phyloP scores from a whole-genome alignment of 1,284 basidiomycete genomes.

The Rhodotorula sp. region DNA sequence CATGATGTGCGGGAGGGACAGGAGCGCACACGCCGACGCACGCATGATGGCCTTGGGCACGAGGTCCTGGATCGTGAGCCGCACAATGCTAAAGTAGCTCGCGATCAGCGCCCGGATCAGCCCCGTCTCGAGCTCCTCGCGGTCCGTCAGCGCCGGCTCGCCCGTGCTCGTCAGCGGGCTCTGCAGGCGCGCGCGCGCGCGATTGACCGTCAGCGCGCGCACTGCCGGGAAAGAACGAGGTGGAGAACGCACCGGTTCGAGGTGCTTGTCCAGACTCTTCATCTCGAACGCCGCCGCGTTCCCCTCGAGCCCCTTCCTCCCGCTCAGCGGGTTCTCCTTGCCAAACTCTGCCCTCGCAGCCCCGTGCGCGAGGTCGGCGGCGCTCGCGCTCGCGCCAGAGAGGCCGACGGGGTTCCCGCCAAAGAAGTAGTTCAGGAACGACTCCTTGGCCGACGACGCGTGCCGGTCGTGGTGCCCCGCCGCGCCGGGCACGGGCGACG shows the following conservation, averaged over 20 bases:
- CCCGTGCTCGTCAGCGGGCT: constrained; percentile 57
- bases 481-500: constrained; percentile 47
- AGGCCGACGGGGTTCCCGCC: constrained; percentile 55
- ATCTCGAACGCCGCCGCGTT: constrained; percentile 91
- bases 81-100: constrained; percentile 93
- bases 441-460: constrained; percentile 67
- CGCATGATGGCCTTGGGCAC: constrained; percentile 78
- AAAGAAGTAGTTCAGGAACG: constrained; percentile 94
- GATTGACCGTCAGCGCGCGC: background rate
- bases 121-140: constrained; percentile 91
- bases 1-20: background rate
- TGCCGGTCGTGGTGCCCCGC: constrained; percentile 49
- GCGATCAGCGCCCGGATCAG: constrained; percentile 92
- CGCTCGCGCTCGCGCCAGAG: background rate
- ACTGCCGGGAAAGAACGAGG: too few relatives aligned
- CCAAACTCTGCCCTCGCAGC: constrained; percentile 23
- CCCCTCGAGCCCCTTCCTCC: constrained; percentile 69
- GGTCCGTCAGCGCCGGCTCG: constrained; percentile 57
- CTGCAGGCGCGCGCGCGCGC: constrained; percentile 49
- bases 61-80: constrained; percentile 94
- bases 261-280: constrained; percentile 94
- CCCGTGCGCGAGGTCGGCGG: constrained; percentile 2
- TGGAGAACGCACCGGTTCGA: constrained; percentile 47
- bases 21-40: constrained; percentile 6
- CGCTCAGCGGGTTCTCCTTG: constrained; percentile 49